Conservation (phyloP, 805 yeast species). For the Wickerhamiella allomyrinae region DNA sequence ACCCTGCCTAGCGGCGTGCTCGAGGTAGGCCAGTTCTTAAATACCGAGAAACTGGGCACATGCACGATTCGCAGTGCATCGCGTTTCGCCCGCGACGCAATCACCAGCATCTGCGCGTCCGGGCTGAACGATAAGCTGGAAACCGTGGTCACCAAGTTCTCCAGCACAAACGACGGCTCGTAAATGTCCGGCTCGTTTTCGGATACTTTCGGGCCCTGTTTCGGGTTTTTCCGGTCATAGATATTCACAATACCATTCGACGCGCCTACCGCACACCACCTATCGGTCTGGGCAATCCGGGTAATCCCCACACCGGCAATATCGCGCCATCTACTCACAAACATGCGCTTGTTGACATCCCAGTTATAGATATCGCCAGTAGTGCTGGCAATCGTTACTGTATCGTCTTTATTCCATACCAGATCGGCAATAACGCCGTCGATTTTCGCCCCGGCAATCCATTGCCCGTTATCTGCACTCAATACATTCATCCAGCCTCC, state of each 20-base stretch:
- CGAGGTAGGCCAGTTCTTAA: conserved; percentile 93
- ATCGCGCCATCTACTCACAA: conserved; percentile 66
- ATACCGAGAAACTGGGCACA: conserved; percentile 73
- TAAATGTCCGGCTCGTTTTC: conserved; percentile 22
- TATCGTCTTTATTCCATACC: conserved; percentile 40
- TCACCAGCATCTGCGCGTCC: conserved; percentile 80
- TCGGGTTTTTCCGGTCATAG: conserved; percentile 42
- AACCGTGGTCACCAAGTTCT: conserved; percentile 69
- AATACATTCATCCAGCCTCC: conserved; percentile 85
- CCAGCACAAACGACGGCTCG: conserved; percentile 51
- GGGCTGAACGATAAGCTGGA: conserved; percentile 58
- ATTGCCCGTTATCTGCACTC: conserved; percentile 67
- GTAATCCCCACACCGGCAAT: conserved; percentile 78
- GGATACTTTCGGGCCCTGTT: conserved; percentile 18
- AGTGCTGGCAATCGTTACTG: conserved; percentile 48
- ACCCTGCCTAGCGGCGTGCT: conserved; percentile 95
- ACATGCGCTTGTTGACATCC: conserved; percentile 35
- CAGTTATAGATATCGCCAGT: conserved; percentile 89
- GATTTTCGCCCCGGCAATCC: conserved; percentile 73
- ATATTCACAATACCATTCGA: conserved; percentile 80
- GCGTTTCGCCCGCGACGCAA: conserved; percentile 71
- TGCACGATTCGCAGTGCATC: conserved; percentile 83
- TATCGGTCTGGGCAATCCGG: conserved; percentile 54
- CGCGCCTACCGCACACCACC: conserved; percentile 83
- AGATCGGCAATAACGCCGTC: conserved; percentile 81